Conservation (phyloP, 805 yeast species). For the Lipomyces spencermartinsiae region DNA sequence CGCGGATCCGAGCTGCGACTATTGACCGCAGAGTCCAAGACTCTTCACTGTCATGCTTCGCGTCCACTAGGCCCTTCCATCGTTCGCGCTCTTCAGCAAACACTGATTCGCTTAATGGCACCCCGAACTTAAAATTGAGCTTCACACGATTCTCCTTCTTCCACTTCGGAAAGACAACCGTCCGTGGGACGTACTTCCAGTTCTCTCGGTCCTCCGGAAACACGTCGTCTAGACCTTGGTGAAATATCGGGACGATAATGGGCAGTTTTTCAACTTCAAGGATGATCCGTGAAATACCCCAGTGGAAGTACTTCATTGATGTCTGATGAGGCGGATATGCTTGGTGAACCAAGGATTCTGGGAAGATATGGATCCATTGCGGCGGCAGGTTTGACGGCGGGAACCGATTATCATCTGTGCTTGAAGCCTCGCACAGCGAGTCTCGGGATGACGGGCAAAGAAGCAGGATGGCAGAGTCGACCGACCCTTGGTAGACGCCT, state of each 20-base stretch:
- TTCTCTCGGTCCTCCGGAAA: slow-evolving; percentile 75
- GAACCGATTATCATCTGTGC: neutral
- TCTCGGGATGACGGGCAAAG: slow-evolving; percentile 51
- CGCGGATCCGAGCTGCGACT: slow-evolving; percentile 72
- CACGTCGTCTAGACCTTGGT: slow-evolving; percentile 84
- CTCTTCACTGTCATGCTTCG: slow-evolving; percentile 60
- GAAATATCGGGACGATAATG: slow-evolving; percentile 82
- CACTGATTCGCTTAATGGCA: slow-evolving; percentile 64
- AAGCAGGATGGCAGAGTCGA: slow-evolving; percentile 84
- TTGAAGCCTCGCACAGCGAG: neutral
- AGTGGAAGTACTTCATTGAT: slow-evolving; percentile 92
- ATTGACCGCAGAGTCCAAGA: slow-evolving; percentile 72
- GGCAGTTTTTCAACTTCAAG: slow-evolving; percentile 86
- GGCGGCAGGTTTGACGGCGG: slow-evolving; percentile 25
- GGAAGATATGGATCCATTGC: slow-evolving; percentile 89
- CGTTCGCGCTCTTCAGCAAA: slow-evolving; percentile 67
- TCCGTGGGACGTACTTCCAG: slow-evolving; percentile 54
- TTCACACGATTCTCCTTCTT: slow-evolving; percentile 43
- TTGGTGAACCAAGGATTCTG: slow-evolving; percentile 94
- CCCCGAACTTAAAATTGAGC: slow-evolving; percentile 73
- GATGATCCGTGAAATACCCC: slow-evolving; percentile 90
- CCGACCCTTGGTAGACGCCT: slow-evolving; percentile 89
- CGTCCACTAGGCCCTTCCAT: slow-evolving; percentile 71
- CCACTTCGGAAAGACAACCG: slow-evolving; percentile 52
- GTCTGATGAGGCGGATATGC: slow-evolving; percentile 73